Evolutionary conservation across 2,329 filamentous ascomycete genomes (phyloP).

Genomic region (Fusarium nurragi): DNA sequence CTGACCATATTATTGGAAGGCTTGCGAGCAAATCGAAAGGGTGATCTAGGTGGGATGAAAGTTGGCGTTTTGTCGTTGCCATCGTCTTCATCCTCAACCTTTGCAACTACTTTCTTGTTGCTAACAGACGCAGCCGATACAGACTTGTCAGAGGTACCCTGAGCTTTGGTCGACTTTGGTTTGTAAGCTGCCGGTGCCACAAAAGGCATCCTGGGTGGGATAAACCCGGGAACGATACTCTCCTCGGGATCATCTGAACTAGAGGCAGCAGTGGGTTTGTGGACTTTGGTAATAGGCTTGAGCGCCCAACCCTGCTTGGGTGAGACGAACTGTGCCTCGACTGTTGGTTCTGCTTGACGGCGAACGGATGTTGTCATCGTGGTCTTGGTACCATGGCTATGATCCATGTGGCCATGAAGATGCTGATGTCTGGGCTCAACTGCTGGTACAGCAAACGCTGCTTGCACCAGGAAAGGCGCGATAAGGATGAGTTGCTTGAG

Average conservation of each 20-base stretch:
- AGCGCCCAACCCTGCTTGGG: constrained; percentile 28
- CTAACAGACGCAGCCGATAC: constrained; percentile 12
- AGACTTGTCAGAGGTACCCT: not conserved
- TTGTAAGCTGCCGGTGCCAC: constrained; percentile 15
- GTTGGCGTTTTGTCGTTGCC: not conserved
- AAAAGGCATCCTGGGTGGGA: constrained; percentile 31
- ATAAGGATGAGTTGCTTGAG: constrained; percentile 35
- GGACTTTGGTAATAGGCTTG: constrained; percentile 19
- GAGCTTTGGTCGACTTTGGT: constrained; percentile 1
- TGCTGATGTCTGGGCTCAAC: constrained; percentile 31
- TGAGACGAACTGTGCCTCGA: constrained; percentile 21
- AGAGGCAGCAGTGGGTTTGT: constrained; percentile 9
- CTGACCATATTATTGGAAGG: constrained; percentile 10
- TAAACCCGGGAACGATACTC: constrained; percentile 20
- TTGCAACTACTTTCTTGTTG: constrained; percentile 15
- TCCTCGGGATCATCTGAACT: constrained; percentile 1
- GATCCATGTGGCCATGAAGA: constrained; percentile 30
- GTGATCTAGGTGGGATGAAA: constrained; percentile 28
- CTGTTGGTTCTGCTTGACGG: constrained; percentile 11
- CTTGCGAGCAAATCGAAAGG: constrained; percentile 16
- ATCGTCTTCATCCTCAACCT: not conserved
- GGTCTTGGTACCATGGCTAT: constrained; percentile 19
- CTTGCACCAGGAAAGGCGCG: constrained; percentile 43
- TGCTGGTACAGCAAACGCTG: constrained; percentile 35
- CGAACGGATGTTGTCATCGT: constrained; percentile 16